Conservation (phyloP, 371 early-diverging fungal genomes). For the Funneliformis caledonium region DNA sequence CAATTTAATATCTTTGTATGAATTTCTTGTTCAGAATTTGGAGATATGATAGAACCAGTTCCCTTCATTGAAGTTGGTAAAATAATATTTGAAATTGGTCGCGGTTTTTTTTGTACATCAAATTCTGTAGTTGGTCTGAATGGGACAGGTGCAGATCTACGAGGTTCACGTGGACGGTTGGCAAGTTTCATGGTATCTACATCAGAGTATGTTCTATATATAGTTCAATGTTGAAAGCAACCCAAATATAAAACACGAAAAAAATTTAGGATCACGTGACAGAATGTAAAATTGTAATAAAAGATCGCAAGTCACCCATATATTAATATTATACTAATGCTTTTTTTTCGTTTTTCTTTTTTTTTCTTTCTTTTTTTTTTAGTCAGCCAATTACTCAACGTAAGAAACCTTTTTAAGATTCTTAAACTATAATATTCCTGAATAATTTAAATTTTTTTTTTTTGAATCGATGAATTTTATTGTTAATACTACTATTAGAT, state of each 20-base stretch:
- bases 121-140: background rate
- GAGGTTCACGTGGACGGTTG: slow-evolving; percentile 10
- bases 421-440: too few species aligned
- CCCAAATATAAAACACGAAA: background rate
- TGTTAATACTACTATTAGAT: too few species aligned
- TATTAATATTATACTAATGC: background rate
- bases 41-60: background rate
- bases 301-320: background rate
- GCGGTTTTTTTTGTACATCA: background rate
- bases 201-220: background rate
- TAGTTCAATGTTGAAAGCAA: background rate
- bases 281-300: too few species aligned
- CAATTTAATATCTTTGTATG: slow-evolving; percentile 6
- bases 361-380: background rate
- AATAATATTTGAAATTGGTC: slow-evolving; percentile 6
- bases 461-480: too few species aligned
- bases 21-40: slow-evolving; percentile 1
- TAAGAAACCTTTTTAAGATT: too few species aligned
- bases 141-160: slow-evolving; percentile 12
- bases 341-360: background rate
- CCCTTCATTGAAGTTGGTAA: background rate
- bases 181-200: background rate
- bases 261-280: background rate
- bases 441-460: too few species aligned
- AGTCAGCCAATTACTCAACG: too few species aligned